phyloP scores from a whole-genome alignment of 805 yeast genomes.

The Kazachstania kunashirensis region DNA sequence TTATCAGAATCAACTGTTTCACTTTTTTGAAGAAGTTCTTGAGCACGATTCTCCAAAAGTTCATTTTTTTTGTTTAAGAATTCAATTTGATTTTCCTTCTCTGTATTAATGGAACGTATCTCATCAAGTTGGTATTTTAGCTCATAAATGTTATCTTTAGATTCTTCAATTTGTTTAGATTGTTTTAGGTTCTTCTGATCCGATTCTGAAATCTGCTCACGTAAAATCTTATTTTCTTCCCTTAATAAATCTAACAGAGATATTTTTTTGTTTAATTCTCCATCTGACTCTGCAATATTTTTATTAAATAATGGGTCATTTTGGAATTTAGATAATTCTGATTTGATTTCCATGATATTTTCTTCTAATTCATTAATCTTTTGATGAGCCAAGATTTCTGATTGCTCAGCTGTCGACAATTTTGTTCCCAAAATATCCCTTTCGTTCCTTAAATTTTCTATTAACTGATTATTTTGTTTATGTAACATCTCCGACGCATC shows the following conservation, averaged over 20 bases:
- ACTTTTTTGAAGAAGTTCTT: slow-evolving; percentile 37
- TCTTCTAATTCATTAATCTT: slow-evolving; percentile 25
- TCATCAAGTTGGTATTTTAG: slow-evolving; percentile 25
- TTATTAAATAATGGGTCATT: slow-evolving; percentile 27
- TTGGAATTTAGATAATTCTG: slow-evolving; percentile 36
- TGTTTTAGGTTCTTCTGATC: slow-evolving; percentile 30
- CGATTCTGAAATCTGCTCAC: slow-evolving; percentile 38
- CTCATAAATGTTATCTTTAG: slow-evolving; percentile 16
- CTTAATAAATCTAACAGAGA: slow-evolving; percentile 53
- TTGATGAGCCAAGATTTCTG: slow-evolving; percentile 43
- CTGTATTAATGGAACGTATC: slow-evolving; percentile 32
- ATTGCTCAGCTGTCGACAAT: slow-evolving; percentile 42
- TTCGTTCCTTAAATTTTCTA: slow-evolving; percentile 59
- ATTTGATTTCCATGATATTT: slow-evolving; percentile 37
- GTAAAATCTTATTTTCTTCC: slow-evolving; percentile 57
- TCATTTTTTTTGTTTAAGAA: slow-evolving; percentile 43
- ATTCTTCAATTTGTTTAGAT: slow-evolving; percentile 29
- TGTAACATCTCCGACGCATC: slow-evolving; percentile 3
- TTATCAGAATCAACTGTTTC: slow-evolving; percentile 42
- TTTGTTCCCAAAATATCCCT: slow-evolving; percentile 61
- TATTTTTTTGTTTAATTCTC: slow-evolving; percentile 37
- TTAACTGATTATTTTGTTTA: slow-evolving; percentile 36
- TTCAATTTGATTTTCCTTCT: slow-evolving; percentile 18
- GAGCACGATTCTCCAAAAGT: slow-evolving; percentile 48
- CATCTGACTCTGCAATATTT: slow-evolving; percentile 31